phyloP scores from a whole-genome alignment of 371 early-diverging fungal species.

The Lichtheimia ramosa region DNA sequence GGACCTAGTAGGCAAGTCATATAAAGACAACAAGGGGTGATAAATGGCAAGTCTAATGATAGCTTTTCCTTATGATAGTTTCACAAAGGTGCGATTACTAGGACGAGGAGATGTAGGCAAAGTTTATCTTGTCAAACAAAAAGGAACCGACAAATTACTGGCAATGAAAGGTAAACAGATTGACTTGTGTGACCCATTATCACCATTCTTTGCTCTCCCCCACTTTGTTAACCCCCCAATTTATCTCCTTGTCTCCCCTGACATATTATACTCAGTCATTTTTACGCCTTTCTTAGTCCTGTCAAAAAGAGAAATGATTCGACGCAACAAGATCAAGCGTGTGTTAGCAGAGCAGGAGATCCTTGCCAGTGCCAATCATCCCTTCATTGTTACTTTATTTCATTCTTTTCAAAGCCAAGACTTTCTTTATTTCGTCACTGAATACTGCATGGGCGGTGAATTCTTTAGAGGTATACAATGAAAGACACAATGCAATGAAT shows the following conservation, averaged over 20 bases:
- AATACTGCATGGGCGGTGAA: conserved; percentile 99
- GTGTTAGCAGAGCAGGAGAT: conserved; percentile 96
- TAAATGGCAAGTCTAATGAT: too few relatives aligned
- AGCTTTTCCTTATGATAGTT: conserved; percentile 44
- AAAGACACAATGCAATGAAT: not conserved
- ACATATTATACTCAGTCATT: not conserved
- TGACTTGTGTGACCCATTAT: not conserved
- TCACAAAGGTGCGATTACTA: conserved; percentile 80
- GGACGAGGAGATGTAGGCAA: conserved; percentile 97
- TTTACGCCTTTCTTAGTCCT: conserved; percentile 52
- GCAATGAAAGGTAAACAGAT: conserved; percentile 81
- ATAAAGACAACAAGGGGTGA: too few relatives aligned
- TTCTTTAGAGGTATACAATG: conserved; percentile 75
- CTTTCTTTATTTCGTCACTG: conserved; percentile 95
- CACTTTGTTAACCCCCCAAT: not conserved
- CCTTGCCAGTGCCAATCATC: conserved; percentile 88
- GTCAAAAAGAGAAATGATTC: conserved; percentile 93
- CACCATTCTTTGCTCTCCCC: not conserved
- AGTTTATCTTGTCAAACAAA: conserved; percentile 91
- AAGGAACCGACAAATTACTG: conserved; percentile 75
- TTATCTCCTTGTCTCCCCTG: not conserved
- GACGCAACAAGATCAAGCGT: conserved; percentile 92
- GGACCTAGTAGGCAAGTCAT: conserved; percentile 67
- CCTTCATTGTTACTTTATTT: conserved; percentile 96
- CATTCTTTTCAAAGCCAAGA: conserved; percentile 95